These are phyloP conservation scores for Globisporangium nodosum DNA, from an alignment of 352 stramenopile species.

Conservation along the genomic window DNA sequence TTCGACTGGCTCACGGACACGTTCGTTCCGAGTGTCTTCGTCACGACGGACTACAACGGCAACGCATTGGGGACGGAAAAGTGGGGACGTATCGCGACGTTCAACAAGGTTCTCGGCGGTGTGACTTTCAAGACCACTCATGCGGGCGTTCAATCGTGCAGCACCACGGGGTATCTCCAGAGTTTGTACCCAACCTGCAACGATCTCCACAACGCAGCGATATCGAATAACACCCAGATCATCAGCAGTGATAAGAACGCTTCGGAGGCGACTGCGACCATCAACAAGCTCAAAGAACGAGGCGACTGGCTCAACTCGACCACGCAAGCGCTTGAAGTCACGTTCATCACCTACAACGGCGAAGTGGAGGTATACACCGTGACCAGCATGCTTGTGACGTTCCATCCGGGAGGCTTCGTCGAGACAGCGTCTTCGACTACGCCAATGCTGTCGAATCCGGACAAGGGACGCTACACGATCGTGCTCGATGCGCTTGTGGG, in stretches of 20 bases:
- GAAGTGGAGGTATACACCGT: constrained; percentile 39
- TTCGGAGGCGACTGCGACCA: constrained; percentile 15
- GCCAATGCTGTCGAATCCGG: constrained; percentile 26
- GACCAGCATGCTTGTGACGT: constrained; percentile 28
- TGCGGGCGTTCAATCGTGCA: constrained; percentile 17
- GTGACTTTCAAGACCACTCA: constrained; percentile 26
- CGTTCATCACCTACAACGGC: constrained; percentile 47
- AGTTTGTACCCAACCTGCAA: constrained; percentile 42
- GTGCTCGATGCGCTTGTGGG: constrained; percentile 32
- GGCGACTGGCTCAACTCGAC: constrained; percentile 37
- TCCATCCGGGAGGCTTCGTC: constrained; percentile 28
- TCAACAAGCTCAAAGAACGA: constrained; percentile 20
- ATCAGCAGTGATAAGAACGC: constrained; percentile 40
- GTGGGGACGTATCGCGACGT: constrained; percentile 19
- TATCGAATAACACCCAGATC: constrained; percentile 14
- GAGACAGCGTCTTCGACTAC: constrained; percentile 25
- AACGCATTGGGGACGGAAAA: constrained; percentile 19
- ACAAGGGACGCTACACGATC: constrained; percentile 14
- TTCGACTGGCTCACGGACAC: constrained; percentile 43
- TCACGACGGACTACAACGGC: constrained; percentile 49
- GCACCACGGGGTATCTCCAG: constrained; percentile 22
- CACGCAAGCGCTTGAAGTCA: constrained; percentile 32
- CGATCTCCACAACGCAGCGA: constrained; percentile 17
- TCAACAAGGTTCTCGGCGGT: constrained; percentile 34
- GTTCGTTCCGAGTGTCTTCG: constrained; percentile 37